A percentile compares a stretch with the other conserved stretches of the same genome.
Evolutionary conservation across 2,329 filamentous ascomycete species (phyloP).

Genomic region (Lithohypha guttulata): DNA sequence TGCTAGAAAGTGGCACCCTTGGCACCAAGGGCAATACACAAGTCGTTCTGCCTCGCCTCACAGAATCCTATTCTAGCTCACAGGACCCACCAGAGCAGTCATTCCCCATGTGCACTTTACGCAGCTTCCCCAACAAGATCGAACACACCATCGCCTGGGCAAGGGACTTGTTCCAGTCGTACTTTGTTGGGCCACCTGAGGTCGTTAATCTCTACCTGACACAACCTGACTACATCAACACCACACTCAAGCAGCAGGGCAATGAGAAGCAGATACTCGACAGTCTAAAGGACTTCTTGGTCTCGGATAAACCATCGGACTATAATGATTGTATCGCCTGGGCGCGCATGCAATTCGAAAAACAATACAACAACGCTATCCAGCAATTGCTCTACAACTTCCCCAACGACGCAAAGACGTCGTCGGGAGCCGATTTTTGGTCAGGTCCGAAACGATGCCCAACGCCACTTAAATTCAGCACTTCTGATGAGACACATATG

Average conservation of each 20-base stretch:
- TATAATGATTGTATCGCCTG: slow-evolving; percentile 97
- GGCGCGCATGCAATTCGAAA: slow-evolving; percentile 89
- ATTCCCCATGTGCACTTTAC: slow-evolving; percentile 96
- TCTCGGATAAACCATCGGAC: slow-evolving; percentile 78
- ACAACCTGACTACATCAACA: slow-evolving; percentile 80
- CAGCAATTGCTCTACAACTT: slow-evolving; percentile 95
- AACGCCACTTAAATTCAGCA: slow-evolving; percentile 79
- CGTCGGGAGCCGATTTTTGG: slow-evolving; percentile 87
- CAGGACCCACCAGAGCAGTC: slow-evolving; percentile 97
- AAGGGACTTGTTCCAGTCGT: slow-evolving; percentile 87
- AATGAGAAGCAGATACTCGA: slow-evolving; percentile 92
- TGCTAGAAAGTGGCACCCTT: slow-evolving; percentile 94
- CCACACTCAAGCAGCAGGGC: slow-evolving; percentile 79
- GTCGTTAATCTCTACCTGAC: slow-evolving; percentile 89
- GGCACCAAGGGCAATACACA: slow-evolving; percentile 98
- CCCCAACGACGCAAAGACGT: slow-evolving; percentile 84
- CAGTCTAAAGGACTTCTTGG: slow-evolving; percentile 78
- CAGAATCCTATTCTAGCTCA: slow-evolving; percentile 93
- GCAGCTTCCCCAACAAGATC: slow-evolving; percentile 95
- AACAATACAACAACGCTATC: slow-evolving; percentile 93
- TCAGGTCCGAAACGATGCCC: slow-evolving; percentile 96
- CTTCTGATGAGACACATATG: slow-evolving; percentile 74
- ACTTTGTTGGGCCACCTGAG: slow-evolving; percentile 87
- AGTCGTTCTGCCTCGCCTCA: slow-evolving; percentile 79
- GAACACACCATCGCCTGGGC: slow-evolving; percentile 99